Percentiles rank a stretch among this genome's conserved stretches.
Evolutionary conservation across 495 filamentous ascomycete species (phyloP).

Genomic region (Hypoxylon lienhwacheense): DNA sequence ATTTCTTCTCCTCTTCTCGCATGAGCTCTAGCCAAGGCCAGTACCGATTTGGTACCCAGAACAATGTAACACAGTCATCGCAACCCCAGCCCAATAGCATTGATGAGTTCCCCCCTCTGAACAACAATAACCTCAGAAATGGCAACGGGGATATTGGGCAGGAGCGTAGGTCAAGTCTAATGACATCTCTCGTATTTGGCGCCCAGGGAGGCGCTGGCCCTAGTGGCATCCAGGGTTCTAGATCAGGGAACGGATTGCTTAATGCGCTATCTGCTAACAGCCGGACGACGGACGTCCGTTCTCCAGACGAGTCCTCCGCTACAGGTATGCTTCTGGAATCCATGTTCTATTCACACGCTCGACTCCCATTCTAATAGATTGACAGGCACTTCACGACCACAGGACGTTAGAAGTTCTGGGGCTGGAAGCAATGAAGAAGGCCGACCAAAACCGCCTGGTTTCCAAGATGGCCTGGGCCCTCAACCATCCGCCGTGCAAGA

Average conservation of each 20-base stretch:
- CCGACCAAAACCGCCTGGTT: conserved; percentile 47
- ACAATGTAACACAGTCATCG: conserved; percentile 55
- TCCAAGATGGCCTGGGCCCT: conserved; percentile 44
- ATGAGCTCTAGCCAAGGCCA: conserved; percentile 60
- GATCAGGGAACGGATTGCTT: conserved; percentile 58
- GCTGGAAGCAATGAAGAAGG: conserved; percentile 43
- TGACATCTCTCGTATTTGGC: conserved; percentile 68
- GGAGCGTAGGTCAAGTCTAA: conserved; percentile 63
- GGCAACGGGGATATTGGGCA: conserved; percentile 70
- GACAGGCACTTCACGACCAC: conserved; percentile 40
- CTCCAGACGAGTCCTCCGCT: conserved; percentile 38
- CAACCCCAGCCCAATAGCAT: conserved; percentile 70
- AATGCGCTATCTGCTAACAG: conserved; percentile 59
- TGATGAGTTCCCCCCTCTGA: conserved; percentile 84
- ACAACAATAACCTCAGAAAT: conserved; percentile 56
- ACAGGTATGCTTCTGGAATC: conserved; percentile 28
- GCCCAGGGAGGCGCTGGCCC: conserved; percentile 40
- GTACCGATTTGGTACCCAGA: conserved; percentile 57
- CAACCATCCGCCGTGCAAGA: conserved; percentile 45
- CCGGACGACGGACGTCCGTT: conserved; percentile 45
- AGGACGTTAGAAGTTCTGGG: conserved; percentile 45
- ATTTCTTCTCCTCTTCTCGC: conserved; percentile 60
- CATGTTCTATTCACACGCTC: not conserved
- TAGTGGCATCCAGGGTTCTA: conserved; percentile 36
- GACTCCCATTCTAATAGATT: conserved; percentile 4